Base-by-base conservation (phyloP, 495 filamentous ascomycete genomes). In the Aspergillus avenaceus region DNA sequence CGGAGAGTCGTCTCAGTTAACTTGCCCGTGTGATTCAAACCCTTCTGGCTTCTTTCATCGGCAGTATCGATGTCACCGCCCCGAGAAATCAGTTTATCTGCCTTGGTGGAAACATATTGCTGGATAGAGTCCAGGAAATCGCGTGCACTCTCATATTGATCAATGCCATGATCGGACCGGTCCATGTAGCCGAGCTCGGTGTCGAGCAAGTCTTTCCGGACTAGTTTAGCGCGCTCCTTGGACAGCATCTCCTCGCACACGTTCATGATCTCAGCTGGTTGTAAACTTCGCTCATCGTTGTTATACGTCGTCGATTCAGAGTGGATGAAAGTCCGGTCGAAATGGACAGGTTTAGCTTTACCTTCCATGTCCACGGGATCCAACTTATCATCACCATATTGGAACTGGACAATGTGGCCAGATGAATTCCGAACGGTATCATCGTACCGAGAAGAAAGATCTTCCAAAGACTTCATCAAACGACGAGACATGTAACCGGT, bases 401-500 rank as follows among this genome's bases (percentile, higher is more conserved):
- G 89, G 69, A 97, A 97, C 65, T 98, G 95, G 3, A 97, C 89
- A 54, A 98, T 85, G 18, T 82, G 82, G 29, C 83, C 82, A 12
- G 83, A 84, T 2, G 88, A 93, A 26, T 91, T 97, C 42, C 93
- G 83, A 2, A 98, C 95, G 2, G 95, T 97, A 61, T 93, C 78
- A 64, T 98, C 93, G 56, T 98, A 98, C 59, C 86, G 78, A 0
- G 86, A 86, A 0, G 90, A 93, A 7, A 97, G 74, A 78, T 98
- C 93, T 62, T 98, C 93, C 28, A 98, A 75, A 0, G 88, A 93
- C 71, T 98, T 98, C 93, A 98, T 97, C 66, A 98, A 67, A 34
- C 93, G 85, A 71, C 93, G 84, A 51, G 91, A 97, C 95, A 98
- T 98, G 72, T 98, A 98, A 46, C 93, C 93, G 5, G 93, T 98